Conservation (phyloP, 1,284 basidiomycete genomes). For the Moesziomyces globuligerus region DNA sequence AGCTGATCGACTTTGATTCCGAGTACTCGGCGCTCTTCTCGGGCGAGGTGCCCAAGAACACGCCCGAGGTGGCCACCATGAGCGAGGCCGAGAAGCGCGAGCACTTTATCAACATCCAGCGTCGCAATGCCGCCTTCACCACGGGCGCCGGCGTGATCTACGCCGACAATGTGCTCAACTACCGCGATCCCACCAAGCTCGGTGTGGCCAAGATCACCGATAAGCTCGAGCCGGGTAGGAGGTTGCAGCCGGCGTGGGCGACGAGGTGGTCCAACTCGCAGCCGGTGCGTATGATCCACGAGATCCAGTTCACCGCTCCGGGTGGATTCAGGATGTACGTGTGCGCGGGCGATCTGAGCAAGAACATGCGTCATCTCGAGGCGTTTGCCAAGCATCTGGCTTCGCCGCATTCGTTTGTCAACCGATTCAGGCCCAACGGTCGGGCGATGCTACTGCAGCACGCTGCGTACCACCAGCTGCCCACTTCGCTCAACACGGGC, state of each 20-base stretch:
- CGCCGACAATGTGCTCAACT: constrained; percentile 59
- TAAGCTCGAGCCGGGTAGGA: constrained; percentile 53
- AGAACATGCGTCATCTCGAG: constrained; percentile 42
- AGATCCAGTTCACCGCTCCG: constrained; percentile 74
- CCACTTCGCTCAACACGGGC: constrained; percentile 55
- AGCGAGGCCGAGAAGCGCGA: constrained; percentile 53
- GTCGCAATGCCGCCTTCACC: constrained; percentile 61
- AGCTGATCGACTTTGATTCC: constrained; percentile 68
- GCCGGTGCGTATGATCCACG: constrained; percentile 76
- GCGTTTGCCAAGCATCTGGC: constrained; percentile 45
- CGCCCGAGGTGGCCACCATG: constrained; percentile 56
- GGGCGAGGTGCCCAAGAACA: constrained; percentile 59
- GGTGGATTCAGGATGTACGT: constrained; percentile 78
- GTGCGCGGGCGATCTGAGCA: constrained; percentile 73
- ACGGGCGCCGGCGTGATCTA: constrained; percentile 61
- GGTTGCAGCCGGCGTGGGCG: constrained; percentile 69
- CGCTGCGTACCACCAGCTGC: constrained; percentile 44
- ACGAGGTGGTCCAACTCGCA: constrained; percentile 75
- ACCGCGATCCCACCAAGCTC: constrained; percentile 47
- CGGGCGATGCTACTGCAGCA: constrained; percentile 39
- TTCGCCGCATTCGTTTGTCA: constrained; percentile 53
- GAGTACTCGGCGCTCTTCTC: constrained; percentile 68
- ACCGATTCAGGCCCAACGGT: constrained; percentile 49
- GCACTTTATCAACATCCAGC: constrained; percentile 61
- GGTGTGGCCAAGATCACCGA: constrained; percentile 42